These are phyloP conservation scores for Platanthera guangdongensis DNA, from an alignment of 106 monocot species.

Conservation along the genomic window DNA sequence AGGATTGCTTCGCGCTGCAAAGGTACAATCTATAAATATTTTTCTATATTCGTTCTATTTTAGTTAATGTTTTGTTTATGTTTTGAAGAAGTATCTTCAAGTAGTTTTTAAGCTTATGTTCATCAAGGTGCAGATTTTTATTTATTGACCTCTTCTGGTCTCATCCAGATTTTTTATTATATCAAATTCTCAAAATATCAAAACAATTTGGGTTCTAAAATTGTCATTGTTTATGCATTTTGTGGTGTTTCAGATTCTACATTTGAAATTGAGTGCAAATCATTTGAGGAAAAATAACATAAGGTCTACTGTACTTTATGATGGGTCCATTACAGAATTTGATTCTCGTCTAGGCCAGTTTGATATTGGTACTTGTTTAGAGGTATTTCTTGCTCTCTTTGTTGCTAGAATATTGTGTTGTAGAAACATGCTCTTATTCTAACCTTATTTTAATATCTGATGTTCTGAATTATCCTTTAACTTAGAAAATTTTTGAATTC, in stretches of 20 bases:
- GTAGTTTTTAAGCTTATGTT: background rate
- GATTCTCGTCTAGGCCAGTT: slow-evolving; percentile 66
- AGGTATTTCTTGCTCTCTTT: slow-evolving; percentile 38
- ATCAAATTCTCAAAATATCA: background rate
- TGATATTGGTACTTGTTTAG: slow-evolving; percentile 92
- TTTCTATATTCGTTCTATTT: background rate
- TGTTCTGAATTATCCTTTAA: too few species aligned
- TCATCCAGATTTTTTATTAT: background rate
- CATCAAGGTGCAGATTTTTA: background rate
- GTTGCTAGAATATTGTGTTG: background rate
- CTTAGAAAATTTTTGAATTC: too few species aligned
- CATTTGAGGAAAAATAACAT: slow-evolving; percentile 25
- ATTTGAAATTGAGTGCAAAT: slow-evolving; percentile 60
- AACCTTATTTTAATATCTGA: background rate
- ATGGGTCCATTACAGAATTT: slow-evolving; percentile 85
- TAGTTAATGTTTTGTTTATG: background rate
- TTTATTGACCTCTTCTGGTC: background rate
- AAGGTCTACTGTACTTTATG: slow-evolving; percentile 63
- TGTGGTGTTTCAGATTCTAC: slow-evolving; percentile 55
- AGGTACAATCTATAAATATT: slow-evolving; percentile 31
- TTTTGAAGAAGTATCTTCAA: background rate
- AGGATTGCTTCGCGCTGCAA: slow-evolving; percentile 77
- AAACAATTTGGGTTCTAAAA: slow-evolving; percentile 4
- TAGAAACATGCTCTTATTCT: background rate
- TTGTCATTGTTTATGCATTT: background rate